Base-by-base conservation (phyloP, 2,329 filamentous ascomycete genomes). In the Cercospora sojina region DNA sequence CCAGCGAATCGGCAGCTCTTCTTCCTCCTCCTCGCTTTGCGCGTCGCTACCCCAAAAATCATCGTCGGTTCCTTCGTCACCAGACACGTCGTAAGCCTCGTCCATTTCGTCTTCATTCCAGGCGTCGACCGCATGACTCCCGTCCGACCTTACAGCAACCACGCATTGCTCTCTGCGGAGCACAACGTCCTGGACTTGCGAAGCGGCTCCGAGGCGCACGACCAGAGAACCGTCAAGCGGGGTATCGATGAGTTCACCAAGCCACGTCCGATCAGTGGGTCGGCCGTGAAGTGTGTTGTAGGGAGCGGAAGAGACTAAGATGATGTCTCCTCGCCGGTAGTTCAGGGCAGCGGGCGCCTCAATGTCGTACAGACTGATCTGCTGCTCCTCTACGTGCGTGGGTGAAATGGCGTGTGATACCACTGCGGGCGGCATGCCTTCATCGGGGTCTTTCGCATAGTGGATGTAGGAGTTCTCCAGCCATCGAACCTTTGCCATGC, bases 341-440 rank as follows among this genome's bases (percentile, higher is more conserved):
- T 80, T 82, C 58, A 88, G 69, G 5, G 79, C 79, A n/a, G 80
- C 79, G 38, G 83, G 82, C 2, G 80, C 80, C 63, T 80, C 79
- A 38, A 88, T 82, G 67, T 88, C 86, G 73, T 88, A 88, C 47
- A 88, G 72, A 65, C 85, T 87, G 27, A 87, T 80, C 47, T 86
- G 82, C 69, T 86, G 83, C 31, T 78, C 71, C 3, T 20, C 25
- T n/a, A 38, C 49, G 3, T 53, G 58, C 9, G 69, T 65, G 9
- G 65, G 31, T 2, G 65, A 67, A 9, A 76, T 70, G 5, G 62
- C 53, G 60, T 71, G 65, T 27, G 66, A 64, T 3, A 75, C 41
- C 3, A 76, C 29, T 23, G 64, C 62, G 25, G 64, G 56, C 3
- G 59, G 79, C 79, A 65, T 80, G 75, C 51, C 79, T 76, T 80